Evolutionary conservation across 2,329 filamentous ascomycete species (phyloP).

Genomic region (Colletotrichum somersetense): DNA sequence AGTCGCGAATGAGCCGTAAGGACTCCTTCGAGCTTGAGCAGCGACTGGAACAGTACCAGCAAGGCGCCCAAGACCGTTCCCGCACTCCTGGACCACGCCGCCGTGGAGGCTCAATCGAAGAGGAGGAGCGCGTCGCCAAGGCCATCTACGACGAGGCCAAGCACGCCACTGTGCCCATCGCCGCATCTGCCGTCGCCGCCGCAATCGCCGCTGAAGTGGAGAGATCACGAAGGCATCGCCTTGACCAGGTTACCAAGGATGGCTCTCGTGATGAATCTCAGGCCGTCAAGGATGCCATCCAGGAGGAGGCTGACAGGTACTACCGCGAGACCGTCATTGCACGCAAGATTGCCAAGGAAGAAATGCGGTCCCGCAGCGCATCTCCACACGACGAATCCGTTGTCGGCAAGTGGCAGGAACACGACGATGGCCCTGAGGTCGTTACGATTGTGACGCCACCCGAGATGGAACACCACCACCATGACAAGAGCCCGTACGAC

Average conservation of each 20-base stretch:
- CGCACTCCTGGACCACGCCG: conserved; percentile 44
- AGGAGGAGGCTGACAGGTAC: conserved; percentile 68
- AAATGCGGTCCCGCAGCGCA: conserved; percentile 64
- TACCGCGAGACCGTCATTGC: conserved; percentile 69
- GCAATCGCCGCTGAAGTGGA: conserved; percentile 60
- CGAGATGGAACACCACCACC: conserved; percentile 57
- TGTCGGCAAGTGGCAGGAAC: conserved; percentile 64
- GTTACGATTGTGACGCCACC: conserved; percentile 68
- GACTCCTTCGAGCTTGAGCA: conserved; percentile 63
- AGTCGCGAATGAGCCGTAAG: conserved; percentile 60
- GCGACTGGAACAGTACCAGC: conserved; percentile 48
- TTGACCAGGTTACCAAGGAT: conserved; percentile 51
- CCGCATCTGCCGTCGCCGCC: conserved; percentile 60
- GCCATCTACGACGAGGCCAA: conserved; percentile 60
- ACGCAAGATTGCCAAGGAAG: conserved; percentile 65
- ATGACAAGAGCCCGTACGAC: conserved; percentile 65
- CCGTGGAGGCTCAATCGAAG: conserved; percentile 46
- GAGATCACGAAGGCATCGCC: conserved; percentile 50
- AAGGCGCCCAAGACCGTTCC: conserved; percentile 43
- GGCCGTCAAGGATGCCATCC: conserved; percentile 59
- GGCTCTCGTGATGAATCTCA: conserved; percentile 51
- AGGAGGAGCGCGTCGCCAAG: conserved; percentile 59
- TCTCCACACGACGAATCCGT: conserved; percentile 66
- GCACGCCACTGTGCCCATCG: conserved; percentile 62
- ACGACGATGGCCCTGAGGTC: conserved; percentile 50